phyloP scores from a whole-genome alignment of 73 alveolate genomes.

The Tetrahymena thermophila region DNA sequence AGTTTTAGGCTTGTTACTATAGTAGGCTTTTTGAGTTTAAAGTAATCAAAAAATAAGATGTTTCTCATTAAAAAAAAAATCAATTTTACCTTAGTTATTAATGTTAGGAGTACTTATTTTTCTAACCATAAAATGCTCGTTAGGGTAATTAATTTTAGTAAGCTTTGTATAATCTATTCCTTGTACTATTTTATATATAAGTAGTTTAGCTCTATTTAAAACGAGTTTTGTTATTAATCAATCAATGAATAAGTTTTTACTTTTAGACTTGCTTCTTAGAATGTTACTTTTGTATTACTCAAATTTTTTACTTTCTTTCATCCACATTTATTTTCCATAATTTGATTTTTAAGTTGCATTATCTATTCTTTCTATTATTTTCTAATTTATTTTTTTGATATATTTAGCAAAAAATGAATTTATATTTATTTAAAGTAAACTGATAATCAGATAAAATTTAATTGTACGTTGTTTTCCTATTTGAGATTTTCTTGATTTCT shows the following conservation, averaged over 20 bases:
- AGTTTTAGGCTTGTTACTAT: background rate
- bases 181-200: background rate
- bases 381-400: background rate
- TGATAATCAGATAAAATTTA: background rate
- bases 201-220: background rate
- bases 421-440: no score
- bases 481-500: background rate
- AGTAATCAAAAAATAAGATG: background rate
- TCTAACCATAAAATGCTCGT: background rate
- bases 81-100: background rate
- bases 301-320: background rate
- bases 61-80: background rate
- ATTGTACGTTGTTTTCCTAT: background rate
- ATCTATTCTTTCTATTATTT: background rate
- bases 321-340: background rate
- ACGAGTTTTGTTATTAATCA: background rate
- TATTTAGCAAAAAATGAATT: background rate
- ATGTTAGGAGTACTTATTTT: background rate
- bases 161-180: background rate
- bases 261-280: background rate
- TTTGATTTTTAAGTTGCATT: background rate
- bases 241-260: background rate
- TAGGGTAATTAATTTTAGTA: background rate
- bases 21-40: background rate
- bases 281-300: background rate